Conservation (phyloP, 495 filamentous ascomycete species). For the Elasticomyces elasticus region DNA sequence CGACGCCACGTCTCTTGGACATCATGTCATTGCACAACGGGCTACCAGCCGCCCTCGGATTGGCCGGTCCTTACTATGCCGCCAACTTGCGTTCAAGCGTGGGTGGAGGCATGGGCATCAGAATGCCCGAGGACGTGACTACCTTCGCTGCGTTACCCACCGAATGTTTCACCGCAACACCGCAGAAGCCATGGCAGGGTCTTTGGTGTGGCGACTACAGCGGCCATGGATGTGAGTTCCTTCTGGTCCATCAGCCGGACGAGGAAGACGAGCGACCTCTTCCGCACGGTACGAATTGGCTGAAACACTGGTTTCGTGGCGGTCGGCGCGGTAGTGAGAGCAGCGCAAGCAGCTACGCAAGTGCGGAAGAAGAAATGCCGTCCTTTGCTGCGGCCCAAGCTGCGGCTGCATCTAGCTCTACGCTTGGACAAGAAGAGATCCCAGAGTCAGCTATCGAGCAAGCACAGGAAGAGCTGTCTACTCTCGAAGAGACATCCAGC, state of each 20-base stretch:
- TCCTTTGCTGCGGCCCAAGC: neutral
- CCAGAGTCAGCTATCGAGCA: neutral
- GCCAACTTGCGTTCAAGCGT: neutral
- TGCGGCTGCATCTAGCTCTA: neutral
- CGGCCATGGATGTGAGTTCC: slow-evolving; percentile 79
- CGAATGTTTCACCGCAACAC: slow-evolving; percentile 62
- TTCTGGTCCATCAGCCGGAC: slow-evolving; percentile 66
- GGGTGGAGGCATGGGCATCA: slow-evolving; percentile 17
- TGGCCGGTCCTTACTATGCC: slow-evolving; percentile 2
- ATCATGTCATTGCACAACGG: slow-evolving; percentile 7
- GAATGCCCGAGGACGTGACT: slow-evolving; percentile 53
- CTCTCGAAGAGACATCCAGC: neutral
- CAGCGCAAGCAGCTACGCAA: slow-evolving; percentile 12
- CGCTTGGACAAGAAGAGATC: neutral
- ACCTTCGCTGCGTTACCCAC: slow-evolving; percentile 71
- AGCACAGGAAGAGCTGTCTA: neutral
- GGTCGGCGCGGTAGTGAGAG: neutral
- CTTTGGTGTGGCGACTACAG: slow-evolving; percentile 91
- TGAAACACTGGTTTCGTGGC: slow-evolving; percentile 9
- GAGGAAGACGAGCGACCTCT: slow-evolving; percentile 19
- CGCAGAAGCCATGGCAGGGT: slow-evolving; percentile 70
- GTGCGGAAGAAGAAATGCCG: slow-evolving; percentile 7
- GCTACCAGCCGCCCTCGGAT: slow-evolving; percentile 4
- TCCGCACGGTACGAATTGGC: slow-evolving; percentile 19
- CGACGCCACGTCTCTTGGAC: neutral